phyloP scores from a whole-genome alignment of 1,284 basidiomycete genomes.

The Papiliotrema laurentii region DNA sequence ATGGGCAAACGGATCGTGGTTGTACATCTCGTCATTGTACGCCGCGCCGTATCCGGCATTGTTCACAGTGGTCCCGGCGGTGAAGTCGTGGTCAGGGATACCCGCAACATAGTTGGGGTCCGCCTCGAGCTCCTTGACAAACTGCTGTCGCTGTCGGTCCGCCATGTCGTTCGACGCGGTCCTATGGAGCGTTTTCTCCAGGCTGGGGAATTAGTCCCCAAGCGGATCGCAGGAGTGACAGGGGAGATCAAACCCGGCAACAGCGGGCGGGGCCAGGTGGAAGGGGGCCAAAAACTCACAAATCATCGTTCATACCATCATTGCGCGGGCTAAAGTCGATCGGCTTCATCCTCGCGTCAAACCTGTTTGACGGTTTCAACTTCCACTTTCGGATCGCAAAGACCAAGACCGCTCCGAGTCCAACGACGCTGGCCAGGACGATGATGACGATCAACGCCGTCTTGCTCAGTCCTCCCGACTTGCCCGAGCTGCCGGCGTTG shows the following conservation, averaged over 20 bases:
- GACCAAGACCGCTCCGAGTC: conserved; percentile 70
- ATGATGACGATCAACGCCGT: conserved; percentile 67
- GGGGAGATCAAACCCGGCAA: background rate
- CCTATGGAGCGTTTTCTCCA: conserved; percentile 42
- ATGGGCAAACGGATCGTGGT: conserved; percentile 26
- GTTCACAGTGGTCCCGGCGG: conserved; percentile 56
- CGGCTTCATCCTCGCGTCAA: conserved; percentile 61
- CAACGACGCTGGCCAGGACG: conserved; percentile 63
- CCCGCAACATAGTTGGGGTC: conserved; percentile 29
- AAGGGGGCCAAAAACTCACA: conserved; percentile 15
- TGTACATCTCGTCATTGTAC: conserved; percentile 12
- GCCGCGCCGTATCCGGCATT: conserved; percentile 14
- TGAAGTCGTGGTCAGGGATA: conserved; percentile 65
- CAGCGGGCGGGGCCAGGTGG: too few species aligned
- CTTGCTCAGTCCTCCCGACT: conserved; percentile 46
- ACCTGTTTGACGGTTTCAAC: conserved; percentile 69
- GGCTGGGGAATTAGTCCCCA: conserved; percentile 7
- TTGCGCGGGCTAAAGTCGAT: conserved; percentile 68
- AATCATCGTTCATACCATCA: conserved; percentile 48
- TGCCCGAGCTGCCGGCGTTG: background rate
- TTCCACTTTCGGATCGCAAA: conserved; percentile 82
- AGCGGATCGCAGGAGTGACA: background rate
- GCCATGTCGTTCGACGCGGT: conserved; percentile 31
- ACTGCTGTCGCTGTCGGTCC: conserved; percentile 37
- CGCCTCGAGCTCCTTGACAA: conserved; percentile 36